Evolutionary conservation across 2,329 filamentous ascomycete genomes (phyloP).

Genomic region (Neofusicoccum kwambonambiense): DNA sequence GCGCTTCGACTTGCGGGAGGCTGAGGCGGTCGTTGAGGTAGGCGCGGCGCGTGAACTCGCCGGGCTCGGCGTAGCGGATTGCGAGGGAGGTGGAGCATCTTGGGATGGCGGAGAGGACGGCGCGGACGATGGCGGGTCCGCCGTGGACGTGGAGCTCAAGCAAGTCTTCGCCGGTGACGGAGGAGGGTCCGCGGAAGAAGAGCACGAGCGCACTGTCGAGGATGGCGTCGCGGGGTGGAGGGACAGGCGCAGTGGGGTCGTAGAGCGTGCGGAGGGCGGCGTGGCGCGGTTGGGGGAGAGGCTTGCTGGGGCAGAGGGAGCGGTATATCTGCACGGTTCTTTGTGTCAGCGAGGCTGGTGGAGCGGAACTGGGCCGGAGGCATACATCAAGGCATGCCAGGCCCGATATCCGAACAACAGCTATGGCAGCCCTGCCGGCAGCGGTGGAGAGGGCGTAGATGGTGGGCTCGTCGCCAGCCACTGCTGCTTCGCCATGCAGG

Average conservation of each 20-base stretch:
- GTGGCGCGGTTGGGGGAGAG: constrained; percentile 57
- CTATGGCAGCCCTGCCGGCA: constrained; percentile 82
- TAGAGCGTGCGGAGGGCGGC: constrained; percentile 75
- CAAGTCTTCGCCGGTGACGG: constrained; percentile 88
- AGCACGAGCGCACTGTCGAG: constrained; percentile 80
- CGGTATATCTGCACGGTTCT: constrained; percentile 59
- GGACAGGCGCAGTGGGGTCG: constrained; percentile 45
- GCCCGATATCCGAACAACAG: constrained; percentile 84
- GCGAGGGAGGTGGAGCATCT: constrained; percentile 35
- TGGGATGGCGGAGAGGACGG: constrained; percentile 76
- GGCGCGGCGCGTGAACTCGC: constrained; percentile 90
- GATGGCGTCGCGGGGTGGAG: constrained; percentile 45
- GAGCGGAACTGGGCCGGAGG: not conserved
- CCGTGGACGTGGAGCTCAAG: constrained; percentile 95
- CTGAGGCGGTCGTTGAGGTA: constrained; percentile 85
- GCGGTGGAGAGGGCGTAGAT: constrained; percentile 93
- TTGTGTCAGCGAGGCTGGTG: constrained; percentile 6
- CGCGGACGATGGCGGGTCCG: constrained; percentile 82
- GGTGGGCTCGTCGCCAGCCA: constrained; percentile 46
- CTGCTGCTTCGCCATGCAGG: not conserved
- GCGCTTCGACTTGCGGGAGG: constrained; percentile 74
- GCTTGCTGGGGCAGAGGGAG: constrained; percentile 56
- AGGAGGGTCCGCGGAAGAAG: constrained; percentile 76
- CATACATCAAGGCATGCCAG: constrained; percentile 67
- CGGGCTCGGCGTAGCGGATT: constrained; percentile 87